Percentiles rank a stretch among this genome's conserved stretches.
Evolutionary conservation across 169 alveolate genomes (phyloP).

Genomic region (Perkinsus olseni): DNA sequence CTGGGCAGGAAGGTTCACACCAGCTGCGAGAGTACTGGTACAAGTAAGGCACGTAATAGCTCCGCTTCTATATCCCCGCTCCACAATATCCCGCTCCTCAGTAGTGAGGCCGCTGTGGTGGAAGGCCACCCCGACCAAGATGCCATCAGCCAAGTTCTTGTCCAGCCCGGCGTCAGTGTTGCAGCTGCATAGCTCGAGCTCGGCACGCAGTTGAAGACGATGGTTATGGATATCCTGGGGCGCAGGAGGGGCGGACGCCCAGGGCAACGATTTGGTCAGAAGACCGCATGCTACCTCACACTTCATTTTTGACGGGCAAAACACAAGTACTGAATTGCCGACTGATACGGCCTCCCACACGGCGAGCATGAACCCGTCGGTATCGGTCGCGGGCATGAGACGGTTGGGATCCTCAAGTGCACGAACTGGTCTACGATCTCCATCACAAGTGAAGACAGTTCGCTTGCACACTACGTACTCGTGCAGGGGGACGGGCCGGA

Average conservation of each 20-base stretch:
- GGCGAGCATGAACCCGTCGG: background rate
- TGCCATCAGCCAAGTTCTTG: no score
- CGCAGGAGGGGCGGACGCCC: no score
- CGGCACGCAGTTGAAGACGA: no score
- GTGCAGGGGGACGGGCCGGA: constrained; percentile 55
- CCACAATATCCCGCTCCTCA: constrained; percentile 48
- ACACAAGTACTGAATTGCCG: constrained; percentile 28
- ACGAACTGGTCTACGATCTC: no score
- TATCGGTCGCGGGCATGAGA: no score
- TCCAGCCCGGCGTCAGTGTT: no score
- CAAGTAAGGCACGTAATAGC: constrained; percentile 46
- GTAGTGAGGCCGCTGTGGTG: constrained; percentile 58
- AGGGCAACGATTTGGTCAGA: no score
- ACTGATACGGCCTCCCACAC: constrained; percentile 28
- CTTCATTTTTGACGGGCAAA: constrained; percentile 23
- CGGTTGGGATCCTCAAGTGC: no score
- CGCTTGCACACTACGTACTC: constrained; percentile 5
- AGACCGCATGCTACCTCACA: no score
- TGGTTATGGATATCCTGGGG: no score
- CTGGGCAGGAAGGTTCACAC: constrained; percentile 70
- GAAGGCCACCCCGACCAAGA: constrained; percentile 47
- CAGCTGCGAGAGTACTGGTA: constrained; percentile 70
- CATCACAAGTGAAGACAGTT: no score
- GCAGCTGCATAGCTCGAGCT: no score
- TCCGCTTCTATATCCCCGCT: constrained; percentile 45